Conservation (phyloP, 2,329 filamentous ascomycete genomes). For the Talaromyces rugulosus region DNA sequence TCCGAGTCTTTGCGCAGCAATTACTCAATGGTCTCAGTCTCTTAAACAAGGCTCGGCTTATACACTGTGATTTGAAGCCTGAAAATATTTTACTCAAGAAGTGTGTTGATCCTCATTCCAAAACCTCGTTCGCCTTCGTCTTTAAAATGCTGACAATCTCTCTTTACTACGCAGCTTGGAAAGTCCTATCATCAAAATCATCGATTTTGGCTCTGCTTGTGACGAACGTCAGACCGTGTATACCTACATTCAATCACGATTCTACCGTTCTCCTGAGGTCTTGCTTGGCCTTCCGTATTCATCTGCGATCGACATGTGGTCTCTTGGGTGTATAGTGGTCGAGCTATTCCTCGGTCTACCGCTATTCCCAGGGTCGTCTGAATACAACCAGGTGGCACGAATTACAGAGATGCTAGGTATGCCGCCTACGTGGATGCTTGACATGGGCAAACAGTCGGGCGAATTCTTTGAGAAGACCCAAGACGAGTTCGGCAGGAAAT, state of each 20-base stretch:
- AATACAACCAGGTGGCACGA: constrained; percentile 96
- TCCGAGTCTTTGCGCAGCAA: constrained; percentile 96
- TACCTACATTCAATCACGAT: constrained; percentile 97
- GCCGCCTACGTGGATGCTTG: constrained; percentile 97
- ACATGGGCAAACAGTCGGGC: constrained; percentile 95
- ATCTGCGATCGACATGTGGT: constrained; percentile 99
- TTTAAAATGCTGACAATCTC: constrained; percentile 5
- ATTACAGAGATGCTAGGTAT: constrained; percentile 98
- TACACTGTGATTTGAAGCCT: constrained; percentile 96
- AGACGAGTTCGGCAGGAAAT: constrained; percentile 89
- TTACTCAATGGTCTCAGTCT: constrained; percentile 86
- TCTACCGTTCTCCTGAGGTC: constrained; percentile 96
- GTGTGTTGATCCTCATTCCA: constrained; percentile 36
- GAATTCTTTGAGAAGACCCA: constrained; percentile 93
- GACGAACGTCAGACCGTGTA: constrained; percentile 98
- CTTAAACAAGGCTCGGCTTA: constrained; percentile 91
- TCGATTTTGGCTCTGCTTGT: constrained; percentile 97
- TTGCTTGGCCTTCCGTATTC: constrained; percentile 94
- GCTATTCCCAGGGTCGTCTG: constrained; percentile 92
- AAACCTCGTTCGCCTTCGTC: neutral
- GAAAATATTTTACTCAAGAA: constrained; percentile 98
- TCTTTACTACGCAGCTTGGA: constrained; percentile 58
- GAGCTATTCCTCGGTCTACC: constrained; percentile 94
- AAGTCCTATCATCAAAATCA: constrained; percentile 99
- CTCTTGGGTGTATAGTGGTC: constrained; percentile 94